These are phyloP conservation scores for Quercus gilva DNA, from an alignment of 306 rosid species.

Conservation along the genomic window DNA sequence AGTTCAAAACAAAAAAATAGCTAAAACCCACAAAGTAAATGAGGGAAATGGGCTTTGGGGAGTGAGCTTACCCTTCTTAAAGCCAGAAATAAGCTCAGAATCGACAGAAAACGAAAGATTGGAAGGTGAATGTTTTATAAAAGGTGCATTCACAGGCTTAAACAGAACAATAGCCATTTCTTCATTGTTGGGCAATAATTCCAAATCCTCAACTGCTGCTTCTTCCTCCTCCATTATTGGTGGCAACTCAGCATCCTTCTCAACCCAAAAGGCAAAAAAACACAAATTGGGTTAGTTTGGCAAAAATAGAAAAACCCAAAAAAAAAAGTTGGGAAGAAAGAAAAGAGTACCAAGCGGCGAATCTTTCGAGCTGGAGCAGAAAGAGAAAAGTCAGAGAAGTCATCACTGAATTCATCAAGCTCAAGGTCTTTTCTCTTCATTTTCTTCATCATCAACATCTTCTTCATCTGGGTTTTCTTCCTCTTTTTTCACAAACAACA, in stretches of 20 bases:
- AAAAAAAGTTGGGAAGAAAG: neutral
- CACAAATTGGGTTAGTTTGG: too few species aligned
- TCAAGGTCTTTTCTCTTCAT: slow-evolving; percentile 53
- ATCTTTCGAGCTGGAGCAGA: slow-evolving; percentile 82
- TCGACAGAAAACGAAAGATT: slow-evolving; percentile 47
- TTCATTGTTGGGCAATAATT: slow-evolving; percentile 2
- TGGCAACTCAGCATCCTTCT: slow-evolving; percentile 60
- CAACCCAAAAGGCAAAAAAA: neutral
- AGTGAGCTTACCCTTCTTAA: slow-evolving; percentile 31
- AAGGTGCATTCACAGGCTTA: slow-evolving; percentile 39
- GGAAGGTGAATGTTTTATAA: slow-evolving; percentile 22
- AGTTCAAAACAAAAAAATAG: neutral
- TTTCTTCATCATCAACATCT: slow-evolving; percentile 14
- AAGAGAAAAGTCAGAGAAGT: slow-evolving; percentile 75
- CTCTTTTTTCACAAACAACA: too few species aligned
- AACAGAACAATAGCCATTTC: slow-evolving; percentile 79
- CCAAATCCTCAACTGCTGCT: slow-evolving; percentile 15
- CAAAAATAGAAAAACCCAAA: neutral
- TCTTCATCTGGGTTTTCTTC: neutral
- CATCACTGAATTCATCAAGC: slow-evolving; percentile 43
- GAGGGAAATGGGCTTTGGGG: slow-evolving; percentile 1
- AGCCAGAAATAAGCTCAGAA: slow-evolving; percentile 45
- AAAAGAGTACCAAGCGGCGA: slow-evolving; percentile 67
- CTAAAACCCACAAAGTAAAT: neutral
- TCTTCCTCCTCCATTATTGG: slow-evolving; percentile 71